phyloP scores from a whole-genome alignment of 371 early-diverging fungal species.

The Syncephalastrum racemosum region DNA sequence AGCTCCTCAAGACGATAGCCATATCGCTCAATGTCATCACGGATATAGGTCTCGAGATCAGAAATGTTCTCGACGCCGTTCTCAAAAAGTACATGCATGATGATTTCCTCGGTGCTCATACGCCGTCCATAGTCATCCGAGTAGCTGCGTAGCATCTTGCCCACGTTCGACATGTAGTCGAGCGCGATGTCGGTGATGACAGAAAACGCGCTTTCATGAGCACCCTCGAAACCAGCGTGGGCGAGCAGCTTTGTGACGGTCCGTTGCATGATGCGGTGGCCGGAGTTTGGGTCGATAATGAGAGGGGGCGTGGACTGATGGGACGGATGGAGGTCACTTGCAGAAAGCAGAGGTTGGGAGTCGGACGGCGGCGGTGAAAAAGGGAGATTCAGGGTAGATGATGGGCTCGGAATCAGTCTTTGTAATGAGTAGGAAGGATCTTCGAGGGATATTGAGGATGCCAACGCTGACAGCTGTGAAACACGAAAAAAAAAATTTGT shows the following conservation, averaged over 20 bases:
- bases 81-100: constrained; percentile 80
- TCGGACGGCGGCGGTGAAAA: not conserved
- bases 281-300: constrained; percentile 45
- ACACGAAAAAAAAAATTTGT: not conserved
- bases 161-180: constrained; percentile 81
- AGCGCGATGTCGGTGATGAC: constrained; percentile 76
- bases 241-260: constrained; percentile 67
- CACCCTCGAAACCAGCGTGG: constrained; percentile 90
- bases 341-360: too few relatives aligned
- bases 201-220: constrained; percentile 62
- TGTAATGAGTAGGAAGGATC: constrained; percentile 3
- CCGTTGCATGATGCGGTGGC: constrained; percentile 63
- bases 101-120: constrained; percentile 83
- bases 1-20: constrained; percentile 72
- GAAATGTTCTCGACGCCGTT: constrained; percentile 71
- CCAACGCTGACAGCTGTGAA: constrained; percentile 33
- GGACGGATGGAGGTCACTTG: not conserved
- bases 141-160: constrained; percentile 78
- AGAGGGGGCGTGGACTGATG: constrained; percentile 50
- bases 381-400: not conserved
- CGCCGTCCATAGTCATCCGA: constrained; percentile 70
- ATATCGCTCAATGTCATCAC: constrained; percentile 73
- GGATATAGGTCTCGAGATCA: constrained; percentile 75
- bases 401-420: not conserved
- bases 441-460: constrained; percentile 23